Evolutionary conservation across 345 rosid genomes (phyloP), one percentile per base, ranked within the genome.

Genomic region (Carallia pectinifolia): DNA sequence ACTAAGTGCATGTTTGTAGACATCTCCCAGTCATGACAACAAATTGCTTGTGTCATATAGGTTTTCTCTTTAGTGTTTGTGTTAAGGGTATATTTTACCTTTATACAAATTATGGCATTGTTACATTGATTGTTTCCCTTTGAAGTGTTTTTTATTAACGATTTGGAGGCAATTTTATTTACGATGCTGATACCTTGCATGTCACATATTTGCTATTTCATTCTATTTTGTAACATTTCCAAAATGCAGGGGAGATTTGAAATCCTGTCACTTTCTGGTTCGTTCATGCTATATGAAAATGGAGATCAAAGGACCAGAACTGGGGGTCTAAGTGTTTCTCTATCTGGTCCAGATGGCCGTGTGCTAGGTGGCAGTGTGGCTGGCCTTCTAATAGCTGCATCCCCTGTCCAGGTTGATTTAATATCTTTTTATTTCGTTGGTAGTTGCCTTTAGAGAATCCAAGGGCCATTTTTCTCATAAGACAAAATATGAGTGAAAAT

Each of bases 321-420:
- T 29, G 94, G 98, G 30, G 91, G 85, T 17, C 76, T 95, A 65
- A 92, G 94, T 52, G 90, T 92, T 27, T 87, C 94, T 8, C 71
- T 95, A 40, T 88, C 98, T 73, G 96, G 92, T 31, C 85, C 93
- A 12, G 97, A 95, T 81, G 99, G 99, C 19, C 88, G 85, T 60
- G 89, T 95, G 73, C 71, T 95, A 17, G 99, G 99, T 44, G 99
- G 98, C 31, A 62, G 89, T 13, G 98, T 95, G 39, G 98, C 90
- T 38, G 99, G 99, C 61, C 85, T 83, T 71, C 83, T 95, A 50
- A 79, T 79, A 15, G 99, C 99, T 74, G 96, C 97, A 65, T 79
- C 98, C 53, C 90, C 90, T 74, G 94, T 95, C 64, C 99, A 92
- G 99, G 99, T 86, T 16, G 19, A 34, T 70, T 71, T 15, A 58